Conservation (phyloP, 108 stramenopile genomes). For the Cylindrotheca fusiformis region DNA sequence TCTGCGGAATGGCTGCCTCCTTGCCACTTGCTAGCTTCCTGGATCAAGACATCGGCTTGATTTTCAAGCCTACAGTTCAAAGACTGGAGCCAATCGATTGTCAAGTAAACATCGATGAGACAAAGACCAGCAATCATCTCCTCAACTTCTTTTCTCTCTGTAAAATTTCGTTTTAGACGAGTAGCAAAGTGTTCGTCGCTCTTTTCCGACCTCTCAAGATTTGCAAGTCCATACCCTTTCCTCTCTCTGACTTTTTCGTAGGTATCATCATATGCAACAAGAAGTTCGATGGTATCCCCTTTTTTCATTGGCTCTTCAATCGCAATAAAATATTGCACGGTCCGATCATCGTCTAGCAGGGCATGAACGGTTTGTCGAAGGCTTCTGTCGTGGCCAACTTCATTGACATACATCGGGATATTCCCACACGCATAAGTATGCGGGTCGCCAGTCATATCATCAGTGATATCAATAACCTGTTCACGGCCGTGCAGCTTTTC, state of each 20-base stretch:
- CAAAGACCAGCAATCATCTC: slow-evolving; percentile 29
- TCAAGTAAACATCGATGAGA: slow-evolving; percentile 18
- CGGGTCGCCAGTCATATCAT: slow-evolving; percentile 68
- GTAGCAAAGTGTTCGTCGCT: slow-evolving; percentile 40
- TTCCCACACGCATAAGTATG: slow-evolving; percentile 48
- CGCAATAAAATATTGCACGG: slow-evolving; percentile 48
- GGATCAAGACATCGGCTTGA: too few relatives aligned
- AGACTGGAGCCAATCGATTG: slow-evolving; percentile 26
- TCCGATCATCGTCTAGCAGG: slow-evolving; percentile 32
- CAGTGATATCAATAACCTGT: slow-evolving; percentile 70
- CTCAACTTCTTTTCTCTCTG: slow-evolving; percentile 41
- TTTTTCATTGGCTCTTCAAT: slow-evolving; percentile 50
- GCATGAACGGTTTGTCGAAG: slow-evolving; percentile 50
- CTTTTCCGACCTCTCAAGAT: slow-evolving; percentile 22
- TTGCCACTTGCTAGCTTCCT: too few relatives aligned
- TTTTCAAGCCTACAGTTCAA: too few relatives aligned
- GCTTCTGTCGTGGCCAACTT: slow-evolving; percentile 52
- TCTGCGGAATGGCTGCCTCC: too few relatives aligned
- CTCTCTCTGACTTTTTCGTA: slow-evolving; percentile 68
- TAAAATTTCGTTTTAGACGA: slow-evolving; percentile 46
- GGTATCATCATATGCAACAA: slow-evolving; percentile 54
- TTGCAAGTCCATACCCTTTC: slow-evolving; percentile 70
- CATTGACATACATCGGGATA: slow-evolving; percentile 76
- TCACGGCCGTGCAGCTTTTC: slow-evolving; percentile 29
- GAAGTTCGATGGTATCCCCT: slow-evolving; percentile 62